Evolutionary conservation across 768 basidiomycete genomes (phyloP).

Genomic region (Macrolepiota dolichaula): DNA sequence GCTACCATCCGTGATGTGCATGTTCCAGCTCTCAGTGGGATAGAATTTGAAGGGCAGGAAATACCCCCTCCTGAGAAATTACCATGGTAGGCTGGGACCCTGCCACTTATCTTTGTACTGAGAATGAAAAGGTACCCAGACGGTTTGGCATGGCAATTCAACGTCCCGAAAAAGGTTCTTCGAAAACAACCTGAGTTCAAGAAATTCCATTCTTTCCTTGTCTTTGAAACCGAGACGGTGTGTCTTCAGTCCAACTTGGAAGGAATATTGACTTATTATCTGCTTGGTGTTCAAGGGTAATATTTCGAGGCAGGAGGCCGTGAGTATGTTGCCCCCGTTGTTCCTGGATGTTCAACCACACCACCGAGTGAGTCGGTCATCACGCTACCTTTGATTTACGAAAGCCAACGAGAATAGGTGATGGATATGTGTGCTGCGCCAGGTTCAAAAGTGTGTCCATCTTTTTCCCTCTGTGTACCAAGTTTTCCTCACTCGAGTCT

Average conservation of each 20-base stretch:
- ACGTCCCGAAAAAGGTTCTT: slow-evolving; percentile 83
- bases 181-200: slow-evolving; percentile 89
- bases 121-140: slow-evolving; percentile 76
- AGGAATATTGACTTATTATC: not conserved
- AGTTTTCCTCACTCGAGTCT: slow-evolving; percentile 1
- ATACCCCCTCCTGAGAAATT: slow-evolving; percentile 82
- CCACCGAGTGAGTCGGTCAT: slow-evolving; percentile 53
- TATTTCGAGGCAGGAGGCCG: slow-evolving; percentile 93
- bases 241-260: slow-evolving; percentile 25
- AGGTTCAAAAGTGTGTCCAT: slow-evolving; percentile 76
- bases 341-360: slow-evolving; percentile 93
- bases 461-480: not conserved
- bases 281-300: slow-evolving; percentile 63
- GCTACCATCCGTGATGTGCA: slow-evolving; percentile 72
- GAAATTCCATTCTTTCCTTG: slow-evolving; percentile 92
- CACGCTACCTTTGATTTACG: not conserved
- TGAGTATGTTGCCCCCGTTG: slow-evolving; percentile 98
- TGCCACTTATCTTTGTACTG: slow-evolving; percentile 1
- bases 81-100: slow-evolving; percentile 58
- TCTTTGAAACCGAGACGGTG: slow-evolving; percentile 97
- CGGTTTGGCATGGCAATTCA: slow-evolving; percentile 95
- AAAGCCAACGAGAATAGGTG: slow-evolving; percentile 40
- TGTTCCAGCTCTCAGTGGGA: slow-evolving; percentile 70
- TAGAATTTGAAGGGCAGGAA: slow-evolving; percentile 70
- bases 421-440: slow-evolving; percentile 99